These are phyloP conservation scores for Axilococcus clingmanii DNA, from an alignment of 139 green algal genomes.

Conservation along the genomic window DNA sequence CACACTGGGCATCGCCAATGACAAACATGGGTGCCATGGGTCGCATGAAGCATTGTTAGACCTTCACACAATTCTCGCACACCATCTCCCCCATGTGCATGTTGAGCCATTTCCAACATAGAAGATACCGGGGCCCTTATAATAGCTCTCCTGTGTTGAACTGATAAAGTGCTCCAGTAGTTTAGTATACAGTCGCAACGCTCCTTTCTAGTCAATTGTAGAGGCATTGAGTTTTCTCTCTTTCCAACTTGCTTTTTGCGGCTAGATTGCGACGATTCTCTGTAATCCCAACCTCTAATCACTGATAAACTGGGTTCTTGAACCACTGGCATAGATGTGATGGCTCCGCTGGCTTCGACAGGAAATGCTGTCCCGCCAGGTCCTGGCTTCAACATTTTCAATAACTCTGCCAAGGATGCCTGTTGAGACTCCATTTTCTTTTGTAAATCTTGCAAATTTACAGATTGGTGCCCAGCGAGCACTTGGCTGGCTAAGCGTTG, in stretches of 20 bases:
- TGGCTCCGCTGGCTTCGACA: slow-evolving; percentile 12
- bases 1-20: slow-evolving; percentile 28
- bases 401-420: slow-evolving; percentile 22
- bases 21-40: slow-evolving; percentile 4
- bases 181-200: slow-evolving; percentile 12
- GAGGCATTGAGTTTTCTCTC: neutral
- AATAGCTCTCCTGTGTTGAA: slow-evolving; percentile 1
- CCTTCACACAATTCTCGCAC: slow-evolving; percentile 8
- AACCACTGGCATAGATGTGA: no score
- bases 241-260: neutral
- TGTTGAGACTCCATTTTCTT: slow-evolving; percentile 29
- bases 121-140: slow-evolving; percentile 8
- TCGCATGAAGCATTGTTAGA: slow-evolving; percentile 15
- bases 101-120: slow-evolving; percentile 14
- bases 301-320: slow-evolving; percentile 19
- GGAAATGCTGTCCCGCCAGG: no score
- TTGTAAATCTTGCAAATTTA: slow-evolving; percentile 19
- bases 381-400: slow-evolving; percentile 7
- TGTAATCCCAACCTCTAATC: slow-evolving; percentile 6
- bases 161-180: slow-evolving; percentile 20
- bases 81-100: slow-evolving; percentile 9
- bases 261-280: neutral
- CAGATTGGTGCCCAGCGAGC: slow-evolving; percentile 10
- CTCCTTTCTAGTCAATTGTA: slow-evolving; percentile 11
- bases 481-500: slow-evolving; percentile 24